Percentiles rank a stretch among this genome's conserved stretches.
Evolutionary conservation across 1,284 basidiomycete genomes (phyloP).

Genomic region (Rhodotorula sp.): DNA sequence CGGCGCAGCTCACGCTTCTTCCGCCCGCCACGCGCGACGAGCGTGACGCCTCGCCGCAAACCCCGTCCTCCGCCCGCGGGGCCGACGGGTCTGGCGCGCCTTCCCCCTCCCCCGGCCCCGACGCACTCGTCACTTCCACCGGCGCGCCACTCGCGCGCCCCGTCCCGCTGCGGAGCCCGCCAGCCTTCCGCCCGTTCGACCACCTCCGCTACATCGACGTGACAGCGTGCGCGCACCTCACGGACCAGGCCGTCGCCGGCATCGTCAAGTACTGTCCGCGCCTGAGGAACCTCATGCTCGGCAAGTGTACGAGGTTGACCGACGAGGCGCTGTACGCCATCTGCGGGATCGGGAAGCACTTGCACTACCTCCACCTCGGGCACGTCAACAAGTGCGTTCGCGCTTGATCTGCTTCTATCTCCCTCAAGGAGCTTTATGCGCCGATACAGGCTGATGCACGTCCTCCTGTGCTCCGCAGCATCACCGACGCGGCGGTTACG

Average conservation of each 20-base stretch:
- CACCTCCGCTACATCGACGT: conserved; percentile 86
- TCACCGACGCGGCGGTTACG: conserved; percentile 87
- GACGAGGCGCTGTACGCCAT: conserved; percentile 84
- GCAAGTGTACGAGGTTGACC: conserved; percentile 85
- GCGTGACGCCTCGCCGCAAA: neutral
- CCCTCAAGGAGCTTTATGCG: too few relatives aligned
- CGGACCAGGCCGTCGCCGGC: conserved; percentile 87
- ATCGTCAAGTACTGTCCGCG: conserved; percentile 84
- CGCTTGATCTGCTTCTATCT: too few relatives aligned
- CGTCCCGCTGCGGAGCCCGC: conserved; percentile 14
- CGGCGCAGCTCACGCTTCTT: conserved; percentile 25
- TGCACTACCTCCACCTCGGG: conserved; percentile 95
- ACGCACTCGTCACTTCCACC: conserved; percentile 25
- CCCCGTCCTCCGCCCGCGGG: too few relatives aligned
- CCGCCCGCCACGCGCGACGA: conserved; percentile 13
- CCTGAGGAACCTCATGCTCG: conserved; percentile 87
- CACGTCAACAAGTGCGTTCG: conserved; percentile 68
- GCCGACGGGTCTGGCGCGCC: neutral
- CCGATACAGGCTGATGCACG: neutral
- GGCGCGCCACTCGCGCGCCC: conserved; percentile 23
- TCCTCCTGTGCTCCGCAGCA: conserved; percentile 55
- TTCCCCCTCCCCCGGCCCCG: conserved; percentile 2
- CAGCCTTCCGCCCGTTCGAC: conserved; percentile 61
- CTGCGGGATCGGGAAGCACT: conserved; percentile 79
- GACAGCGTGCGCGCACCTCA: conserved; percentile 77